Conservation (phyloP, 1,139 yeast genomes). For the Torulaspora pretoriensis region DNA sequence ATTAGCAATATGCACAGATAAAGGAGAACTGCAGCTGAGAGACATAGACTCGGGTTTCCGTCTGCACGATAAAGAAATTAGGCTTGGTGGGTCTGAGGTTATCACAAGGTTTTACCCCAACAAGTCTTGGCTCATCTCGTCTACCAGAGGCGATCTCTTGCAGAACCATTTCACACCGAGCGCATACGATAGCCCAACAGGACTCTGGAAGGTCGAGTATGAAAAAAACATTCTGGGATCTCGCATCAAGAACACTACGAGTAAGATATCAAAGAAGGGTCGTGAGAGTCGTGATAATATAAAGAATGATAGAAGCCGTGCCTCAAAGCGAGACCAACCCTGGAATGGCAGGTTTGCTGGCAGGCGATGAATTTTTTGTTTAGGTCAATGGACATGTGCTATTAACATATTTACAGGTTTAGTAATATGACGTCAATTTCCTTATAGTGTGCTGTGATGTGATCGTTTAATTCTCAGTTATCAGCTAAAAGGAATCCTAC, state of each 20-base stretch:
- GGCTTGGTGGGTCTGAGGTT: conserved; percentile 14
- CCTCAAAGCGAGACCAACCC: conserved; percentile 7
- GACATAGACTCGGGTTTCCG: conserved; percentile 37
- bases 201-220: conserved; percentile 17
- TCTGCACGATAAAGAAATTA: conserved; percentile 7
- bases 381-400: conserved; percentile 5
- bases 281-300: conserved; percentile 6
- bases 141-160: conserved; percentile 24
- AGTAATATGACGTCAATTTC: conserved; percentile 3
- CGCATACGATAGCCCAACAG: conserved; percentile 13
- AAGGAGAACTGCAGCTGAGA: conserved; percentile 42
- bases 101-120: conserved; percentile 28
- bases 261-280: conserved; percentile 7
- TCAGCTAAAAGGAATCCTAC: conserved; percentile 48
- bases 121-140: conserved; percentile 23
- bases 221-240: conserved; percentile 3
- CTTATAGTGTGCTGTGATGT: not conserved
- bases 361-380: conserved; percentile 3
- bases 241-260: conserved; percentile 3
- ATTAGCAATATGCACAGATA: conserved; percentile 46
- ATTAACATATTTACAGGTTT: conserved; percentile 14
- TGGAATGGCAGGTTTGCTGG: conserved; percentile 11
- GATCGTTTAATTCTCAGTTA: conserved; percentile 10
- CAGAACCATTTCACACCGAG: conserved; percentile 15
- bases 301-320: conserved; percentile 8